Evolutionary conservation across 2,329 filamentous ascomycete genomes (phyloP), one percentile per base, ranked within the genome.

Genomic region (Ophiostoma triangulosporum): DNA sequence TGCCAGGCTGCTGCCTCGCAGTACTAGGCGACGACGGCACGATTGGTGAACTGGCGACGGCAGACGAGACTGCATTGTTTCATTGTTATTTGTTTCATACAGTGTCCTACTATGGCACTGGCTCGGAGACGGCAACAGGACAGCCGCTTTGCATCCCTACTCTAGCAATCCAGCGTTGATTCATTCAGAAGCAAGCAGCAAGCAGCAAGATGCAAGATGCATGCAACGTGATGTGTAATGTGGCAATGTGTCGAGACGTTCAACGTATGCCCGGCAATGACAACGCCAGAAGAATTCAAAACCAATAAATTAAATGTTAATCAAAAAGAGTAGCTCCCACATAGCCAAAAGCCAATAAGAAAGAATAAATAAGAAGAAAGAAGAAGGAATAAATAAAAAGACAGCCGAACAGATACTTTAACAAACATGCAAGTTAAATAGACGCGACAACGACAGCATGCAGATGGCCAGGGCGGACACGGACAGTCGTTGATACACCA

Each of bases 1-100:
- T 91, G 86, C 77, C 86, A 91, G 75, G 73, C 79, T 60, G 86
- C 87, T 62, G 83, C 86, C 53, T 80, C 75, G 69, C 80, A 74
- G 62, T 87, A 88, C 72, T 88, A 81, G 66, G 36, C 33, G 35
- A 3, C 49, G 15, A 8, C 9, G 12, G 33, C 8, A 11, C 33
- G 15, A 17, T 6, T 5, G 14, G 4, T 14, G 9, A n/a, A 14
- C 33, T 20, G n/a, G 14, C 27, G 22, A 9, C 4, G 24, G 40
- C 11, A n/a, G 14, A 46, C 22, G 38, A 43, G 38, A 43, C 20
- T 40, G 35, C 35, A 20, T 24, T 43, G 11, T 31, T 35, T 24
- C n/a, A n/a, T n/a, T n/a, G n/a, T n/a, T n/a, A n/a, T n/a, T n/a
- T n/a, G n/a, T n/a, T n/a, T 9, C 38, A 43, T 43, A 24, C 20